Base-by-base conservation (phyloP, 2,329 filamentous ascomycete species). In the Periconia sp. region DNA sequence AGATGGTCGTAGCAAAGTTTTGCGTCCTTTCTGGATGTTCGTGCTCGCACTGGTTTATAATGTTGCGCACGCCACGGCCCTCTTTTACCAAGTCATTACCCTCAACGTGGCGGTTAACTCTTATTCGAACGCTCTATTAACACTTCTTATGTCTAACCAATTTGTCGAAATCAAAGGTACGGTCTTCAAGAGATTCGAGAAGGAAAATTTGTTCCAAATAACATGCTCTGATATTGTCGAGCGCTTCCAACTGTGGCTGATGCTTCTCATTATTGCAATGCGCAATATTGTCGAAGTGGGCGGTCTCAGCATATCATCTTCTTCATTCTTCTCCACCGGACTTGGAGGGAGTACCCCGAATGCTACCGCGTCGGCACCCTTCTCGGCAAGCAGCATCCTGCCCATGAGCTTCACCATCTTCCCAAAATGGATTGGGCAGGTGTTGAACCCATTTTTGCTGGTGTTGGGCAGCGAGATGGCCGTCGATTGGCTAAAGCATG, bases 161-260 rank as follows among this genome's bases (percentile, higher is more conserved):
- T 99, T 99, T 66, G 94, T 99, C 42, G 94, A 99, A 76, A 96
- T 99, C 80, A 99, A 99, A 70, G 91, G 91, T 56, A 95, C 92
- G 0, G 95, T 99, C 1, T 99, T 99, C 80, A 97, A 99, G 78
- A 94, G 93, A 56, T 96, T 97, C 59, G 94, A 99, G 66, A 97
- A 97, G 72, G 94, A 99, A 69, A 97, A 96, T 61, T 79, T 96
- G 0, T 99, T 99, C 70, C 94, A 99, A 72, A 81, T 99, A 14
- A 96, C 93, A 0, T 99, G 94, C 61, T 93, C 94, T 3, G 94
- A 99, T 70, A 88, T 99, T 33, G 94, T 99, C 1, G 94, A 99
- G 75, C 86, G 94, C 1, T 99, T 99, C 66, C 94, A 99, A 68
- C 83, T 99, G 1, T 97, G 93, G 91, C 85, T 99, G 45, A 97